Conservation (phyloP, 768 basidiomycete genomes). For the Exsudoporus frostii region DNA sequence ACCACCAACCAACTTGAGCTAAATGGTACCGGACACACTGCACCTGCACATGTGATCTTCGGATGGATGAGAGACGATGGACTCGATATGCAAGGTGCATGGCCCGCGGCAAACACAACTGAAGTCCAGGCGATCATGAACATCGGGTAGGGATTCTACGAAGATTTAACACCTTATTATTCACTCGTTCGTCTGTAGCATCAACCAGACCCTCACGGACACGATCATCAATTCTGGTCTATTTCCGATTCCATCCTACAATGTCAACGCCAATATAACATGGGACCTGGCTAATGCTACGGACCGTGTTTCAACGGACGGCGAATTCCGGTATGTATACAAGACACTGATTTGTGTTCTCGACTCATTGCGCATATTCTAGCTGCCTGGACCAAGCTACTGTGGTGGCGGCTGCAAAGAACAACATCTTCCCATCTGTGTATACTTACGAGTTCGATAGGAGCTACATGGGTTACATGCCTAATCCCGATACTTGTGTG, state of each 20-base stretch:
- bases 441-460: conserved; percentile 49
- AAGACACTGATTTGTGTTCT: neutral
- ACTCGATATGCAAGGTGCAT: conserved; percentile 39
- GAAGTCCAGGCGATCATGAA: neutral
- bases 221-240: conserved; percentile 1
- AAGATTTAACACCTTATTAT: too few species aligned
- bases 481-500: conserved; percentile 42
- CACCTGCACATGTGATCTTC: conserved; percentile 45
- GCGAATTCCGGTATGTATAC: conserved; percentile 4
- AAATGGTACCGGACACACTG: conserved; percentile 37
- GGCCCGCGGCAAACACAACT: conserved; percentile 25
- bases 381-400: conserved; percentile 45
- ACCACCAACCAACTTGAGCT: conserved; percentile 37
- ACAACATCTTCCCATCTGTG: conserved; percentile 40
- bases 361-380: neutral
- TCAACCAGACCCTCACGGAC: neutral
- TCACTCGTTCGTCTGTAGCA: neutral
- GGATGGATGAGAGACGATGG: conserved; percentile 54
- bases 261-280: neutral
- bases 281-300: conserved; percentile 3
- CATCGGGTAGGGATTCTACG: neutral
- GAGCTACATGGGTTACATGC: conserved; percentile 44
- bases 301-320: conserved; percentile 7
- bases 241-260: neutral
- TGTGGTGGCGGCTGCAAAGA: conserved; percentile 39